A percentile compares a stretch with the other conserved stretches of the same genome.
Conservation (phyloP, 352 stramenopile genomes). For the Phytophthora palmivora region DNA sequence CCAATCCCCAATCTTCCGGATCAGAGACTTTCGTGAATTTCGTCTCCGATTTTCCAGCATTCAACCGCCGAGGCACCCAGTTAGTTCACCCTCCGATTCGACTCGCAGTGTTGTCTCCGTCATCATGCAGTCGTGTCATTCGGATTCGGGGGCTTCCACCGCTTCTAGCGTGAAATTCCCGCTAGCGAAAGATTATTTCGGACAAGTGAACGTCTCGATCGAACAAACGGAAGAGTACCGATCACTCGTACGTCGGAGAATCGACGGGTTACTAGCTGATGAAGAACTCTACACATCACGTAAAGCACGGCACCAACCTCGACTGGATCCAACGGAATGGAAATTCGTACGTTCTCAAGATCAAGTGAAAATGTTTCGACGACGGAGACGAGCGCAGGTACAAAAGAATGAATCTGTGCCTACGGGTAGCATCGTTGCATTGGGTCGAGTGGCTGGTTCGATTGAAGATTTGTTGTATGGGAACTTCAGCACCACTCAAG, state of each 20-base stretch:
- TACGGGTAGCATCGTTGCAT: slow-evolving; percentile 38
- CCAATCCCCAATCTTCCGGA: slow-evolving; percentile 7
- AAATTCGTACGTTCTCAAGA: slow-evolving; percentile 44
- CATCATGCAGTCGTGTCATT: slow-evolving; percentile 34
- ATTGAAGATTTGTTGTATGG: slow-evolving; percentile 66
- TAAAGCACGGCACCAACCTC: slow-evolving; percentile 16
- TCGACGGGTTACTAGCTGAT: slow-evolving; percentile 36
- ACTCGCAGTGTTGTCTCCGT: slow-evolving; percentile 6
- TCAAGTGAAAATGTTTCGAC: slow-evolving; percentile 44
- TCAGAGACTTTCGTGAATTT: slow-evolving; percentile 8
- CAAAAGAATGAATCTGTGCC: background rate
- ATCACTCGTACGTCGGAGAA: slow-evolving; percentile 35
- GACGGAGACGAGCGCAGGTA: slow-evolving; percentile 21
- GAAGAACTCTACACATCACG: slow-evolving; percentile 28
- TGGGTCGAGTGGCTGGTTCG: slow-evolving; percentile 51
- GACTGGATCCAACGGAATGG: slow-evolving; percentile 41
- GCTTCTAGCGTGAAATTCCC: slow-evolving; percentile 35
- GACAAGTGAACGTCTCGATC: slow-evolving; percentile 36
- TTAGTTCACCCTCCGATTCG: slow-evolving; percentile 4
- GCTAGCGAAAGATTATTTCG: slow-evolving; percentile 43
- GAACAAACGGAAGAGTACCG: slow-evolving; percentile 44
- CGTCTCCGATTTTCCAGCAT: too few relatives aligned
- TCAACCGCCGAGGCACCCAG: too few relatives aligned
- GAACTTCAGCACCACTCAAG: slow-evolving; percentile 44
- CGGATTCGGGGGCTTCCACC: slow-evolving; percentile 17